Evolutionary conservation across 345 rosid genomes (phyloP).

Genomic region (Laguncularia racemosa): DNA sequence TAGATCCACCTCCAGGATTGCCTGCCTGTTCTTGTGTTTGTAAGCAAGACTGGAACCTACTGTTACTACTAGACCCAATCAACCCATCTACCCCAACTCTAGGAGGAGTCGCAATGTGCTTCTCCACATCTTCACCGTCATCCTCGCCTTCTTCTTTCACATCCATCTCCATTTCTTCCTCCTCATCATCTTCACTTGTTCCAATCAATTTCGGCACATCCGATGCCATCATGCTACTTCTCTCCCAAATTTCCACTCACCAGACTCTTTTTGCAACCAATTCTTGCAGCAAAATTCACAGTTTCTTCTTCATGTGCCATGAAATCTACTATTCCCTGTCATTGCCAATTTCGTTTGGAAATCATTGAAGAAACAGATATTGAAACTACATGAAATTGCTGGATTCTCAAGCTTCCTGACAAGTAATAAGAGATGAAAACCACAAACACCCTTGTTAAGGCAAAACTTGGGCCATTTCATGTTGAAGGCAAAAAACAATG

Average conservation of each 20-base stretch:
- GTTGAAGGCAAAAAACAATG: too few relatives aligned
- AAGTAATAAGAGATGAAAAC: too few relatives aligned
- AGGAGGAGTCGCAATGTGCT: conserved; percentile 31
- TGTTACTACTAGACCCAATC: conserved; percentile 35
- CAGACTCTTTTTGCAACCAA: neutral
- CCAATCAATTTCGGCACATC: conserved; percentile 72
- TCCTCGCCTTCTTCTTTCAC: conserved; percentile 83
- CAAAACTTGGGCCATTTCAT: too few relatives aligned
- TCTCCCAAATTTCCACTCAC: neutral
- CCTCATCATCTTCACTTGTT: conserved; percentile 85
- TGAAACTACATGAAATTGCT: too few relatives aligned
- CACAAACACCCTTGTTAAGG: too few relatives aligned
- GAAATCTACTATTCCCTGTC: conserved; percentile 11
- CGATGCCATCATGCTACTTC: conserved; percentile 51
- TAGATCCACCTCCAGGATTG: conserved; percentile 68
- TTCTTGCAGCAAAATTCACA: neutral
- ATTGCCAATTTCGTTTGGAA: neutral
- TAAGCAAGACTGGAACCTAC: conserved; percentile 51
- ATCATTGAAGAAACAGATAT: neutral
- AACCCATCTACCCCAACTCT: conserved; percentile 40
- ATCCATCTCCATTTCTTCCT: conserved; percentile 84
- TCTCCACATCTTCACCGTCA: conserved; percentile 45
- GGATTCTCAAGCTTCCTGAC: too few relatives aligned
- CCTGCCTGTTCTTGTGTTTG: conserved; percentile 71
- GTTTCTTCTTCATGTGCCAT: conserved; percentile 9